Evolutionary conservation across 2,329 filamentous ascomycete genomes (phyloP).

Genomic region (Cercospora citrullina): DNA sequence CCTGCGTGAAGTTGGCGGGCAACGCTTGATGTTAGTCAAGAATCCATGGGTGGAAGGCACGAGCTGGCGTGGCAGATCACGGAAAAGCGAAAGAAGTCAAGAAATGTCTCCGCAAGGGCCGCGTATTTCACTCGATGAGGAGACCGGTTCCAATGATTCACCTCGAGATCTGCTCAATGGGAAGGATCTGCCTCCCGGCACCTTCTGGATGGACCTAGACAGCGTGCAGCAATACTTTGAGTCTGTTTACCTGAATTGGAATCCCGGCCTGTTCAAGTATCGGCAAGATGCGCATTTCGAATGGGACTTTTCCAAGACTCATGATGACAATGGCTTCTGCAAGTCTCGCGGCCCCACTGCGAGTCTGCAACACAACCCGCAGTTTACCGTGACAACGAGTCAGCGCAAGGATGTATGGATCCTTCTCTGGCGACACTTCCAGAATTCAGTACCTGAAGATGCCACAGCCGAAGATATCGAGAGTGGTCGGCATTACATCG

Average conservation of each 20-base stretch:
- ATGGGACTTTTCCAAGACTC: slow-evolving; percentile 62
- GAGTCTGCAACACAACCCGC: slow-evolving; percentile 68
- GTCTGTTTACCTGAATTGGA: slow-evolving; percentile 97
- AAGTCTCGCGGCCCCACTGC: slow-evolving; percentile 62
- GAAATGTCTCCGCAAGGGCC: slow-evolving; percentile 13
- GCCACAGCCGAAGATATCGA: slow-evolving; percentile 40
- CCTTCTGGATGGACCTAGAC: slow-evolving; percentile 90
- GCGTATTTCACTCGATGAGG: slow-evolving; percentile 30
- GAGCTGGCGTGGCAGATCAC: slow-evolving; percentile 61
- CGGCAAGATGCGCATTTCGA: slow-evolving; percentile 88
- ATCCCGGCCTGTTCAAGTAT: slow-evolving; percentile 75
- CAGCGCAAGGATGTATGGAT: slow-evolving; percentile 72
- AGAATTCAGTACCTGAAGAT: slow-evolving; percentile 32
- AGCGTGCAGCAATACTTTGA: slow-evolving; percentile 90
- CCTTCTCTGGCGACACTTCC: slow-evolving; percentile 80
- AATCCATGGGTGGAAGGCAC: slow-evolving; percentile 92
- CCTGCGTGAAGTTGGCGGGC: slow-evolving; percentile 64
- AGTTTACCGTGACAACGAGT: slow-evolving; percentile 57
- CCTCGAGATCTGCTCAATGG: slow-evolving; percentile 42
- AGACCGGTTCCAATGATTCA: slow-evolving; percentile 33
- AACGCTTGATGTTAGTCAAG: slow-evolving; percentile 77
- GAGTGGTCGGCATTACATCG: slow-evolving; percentile 45
- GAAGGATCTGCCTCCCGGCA: slow-evolving; percentile 60
- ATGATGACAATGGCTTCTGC: slow-evolving; percentile 34
- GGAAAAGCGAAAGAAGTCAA: slow-evolving; percentile 4